phyloP scores from a whole-genome alignment of 2,329 filamentous ascomycete genomes.

The Arthroderma uncinatum region DNA sequence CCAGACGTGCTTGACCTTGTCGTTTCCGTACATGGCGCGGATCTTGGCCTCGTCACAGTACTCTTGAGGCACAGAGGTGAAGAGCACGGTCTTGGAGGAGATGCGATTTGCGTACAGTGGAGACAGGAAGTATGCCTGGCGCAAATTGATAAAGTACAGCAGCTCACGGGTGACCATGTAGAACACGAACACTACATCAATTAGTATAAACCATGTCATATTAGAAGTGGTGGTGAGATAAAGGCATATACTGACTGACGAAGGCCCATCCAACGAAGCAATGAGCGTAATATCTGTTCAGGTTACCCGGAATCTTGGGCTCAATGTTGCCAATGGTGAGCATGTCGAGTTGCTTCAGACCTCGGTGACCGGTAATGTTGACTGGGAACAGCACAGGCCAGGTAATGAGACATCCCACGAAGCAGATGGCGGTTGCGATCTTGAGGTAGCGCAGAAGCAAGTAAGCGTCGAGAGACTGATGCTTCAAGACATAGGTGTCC shows the following conservation, averaged over 20 bases:
- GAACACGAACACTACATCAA: constrained; percentile 57
- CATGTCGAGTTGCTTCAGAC: constrained; percentile 56
- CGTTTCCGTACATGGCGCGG: constrained; percentile 64
- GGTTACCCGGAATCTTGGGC: constrained; percentile 28
- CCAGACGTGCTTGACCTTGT: constrained; percentile 74
- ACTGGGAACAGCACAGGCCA: constrained; percentile 85
- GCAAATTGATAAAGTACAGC: constrained; percentile 84
- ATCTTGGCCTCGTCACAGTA: constrained; percentile 70
- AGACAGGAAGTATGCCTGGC: constrained; percentile 82
- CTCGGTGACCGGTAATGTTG: constrained; percentile 68
- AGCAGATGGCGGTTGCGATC: constrained; percentile 63
- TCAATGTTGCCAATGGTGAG: constrained; percentile 67
- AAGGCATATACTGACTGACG: constrained; percentile 40
- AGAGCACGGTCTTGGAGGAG: constrained; percentile 81
- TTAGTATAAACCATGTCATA: not conserved
- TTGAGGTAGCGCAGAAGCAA: constrained; percentile 82
- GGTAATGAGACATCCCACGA: constrained; percentile 72
- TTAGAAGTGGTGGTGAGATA: not conserved
- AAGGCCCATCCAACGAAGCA: constrained; percentile 71
- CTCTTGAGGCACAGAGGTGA: constrained; percentile 67
- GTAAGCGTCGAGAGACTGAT: constrained; percentile 86
- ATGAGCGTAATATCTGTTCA: constrained; percentile 70
- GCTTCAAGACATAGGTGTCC: constrained; percentile 73
- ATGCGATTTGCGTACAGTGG: constrained; percentile 74
- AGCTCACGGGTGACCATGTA: constrained; percentile 78